phyloP scores from a whole-genome alignment of 2,329 filamentous ascomycete genomes.

The Fusarium marasasianum region DNA sequence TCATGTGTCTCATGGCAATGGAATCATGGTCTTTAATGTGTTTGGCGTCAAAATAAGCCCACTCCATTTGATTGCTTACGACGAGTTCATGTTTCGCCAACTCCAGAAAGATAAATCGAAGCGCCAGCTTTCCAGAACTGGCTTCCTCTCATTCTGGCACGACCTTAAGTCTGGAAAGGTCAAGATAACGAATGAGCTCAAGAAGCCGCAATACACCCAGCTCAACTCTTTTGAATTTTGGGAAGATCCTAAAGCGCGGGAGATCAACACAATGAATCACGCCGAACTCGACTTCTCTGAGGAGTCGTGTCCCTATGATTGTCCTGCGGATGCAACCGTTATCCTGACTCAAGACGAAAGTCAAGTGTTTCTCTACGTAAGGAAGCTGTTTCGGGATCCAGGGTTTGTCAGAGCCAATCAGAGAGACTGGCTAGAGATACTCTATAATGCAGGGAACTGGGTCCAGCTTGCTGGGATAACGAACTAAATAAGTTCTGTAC shows the following conservation, averaged over 20 bases:
- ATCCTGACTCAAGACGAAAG: background rate
- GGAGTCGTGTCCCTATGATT: background rate
- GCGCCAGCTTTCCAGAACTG: background rate
- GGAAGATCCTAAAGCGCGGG: fast-evolving
- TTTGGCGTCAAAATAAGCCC: background rate
- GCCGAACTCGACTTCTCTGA: background rate
- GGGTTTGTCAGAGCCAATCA: background rate
- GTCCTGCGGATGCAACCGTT: background rate
- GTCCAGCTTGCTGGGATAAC: too few species aligned
- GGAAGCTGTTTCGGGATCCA: background rate
- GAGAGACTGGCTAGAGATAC: background rate
- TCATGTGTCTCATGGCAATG: fast-evolving
- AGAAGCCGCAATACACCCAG: background rate
- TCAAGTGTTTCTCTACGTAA: background rate
- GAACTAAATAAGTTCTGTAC: too few species aligned
- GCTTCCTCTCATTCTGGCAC: background rate
- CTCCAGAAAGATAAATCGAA: too few species aligned
- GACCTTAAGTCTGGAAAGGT: background rate
- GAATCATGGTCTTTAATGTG: fast-evolving
- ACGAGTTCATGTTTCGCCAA: background rate
- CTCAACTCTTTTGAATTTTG: fast-evolving
- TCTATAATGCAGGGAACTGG: background rate
- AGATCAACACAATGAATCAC: fast-evolving
- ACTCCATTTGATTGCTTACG: background rate
- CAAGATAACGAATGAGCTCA: background rate